Percentiles rank a stretch among this genome's conserved stretches.
Conservation (phyloP, 2,329 filamentous ascomycete genomes). For the Periconia digitata region DNA sequence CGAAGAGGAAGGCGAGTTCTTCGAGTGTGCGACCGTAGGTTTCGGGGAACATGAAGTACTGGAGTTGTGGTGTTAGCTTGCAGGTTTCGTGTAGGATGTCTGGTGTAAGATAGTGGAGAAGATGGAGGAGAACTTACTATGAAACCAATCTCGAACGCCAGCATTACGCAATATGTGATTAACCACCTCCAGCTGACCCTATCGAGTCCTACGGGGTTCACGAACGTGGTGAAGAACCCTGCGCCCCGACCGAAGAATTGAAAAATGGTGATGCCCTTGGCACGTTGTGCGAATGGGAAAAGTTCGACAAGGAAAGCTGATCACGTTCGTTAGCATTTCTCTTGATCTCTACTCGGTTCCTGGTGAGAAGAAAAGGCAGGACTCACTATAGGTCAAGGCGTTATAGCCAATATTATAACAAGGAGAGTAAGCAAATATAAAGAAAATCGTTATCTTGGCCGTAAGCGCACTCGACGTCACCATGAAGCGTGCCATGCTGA, state of each 20-base stretch:
- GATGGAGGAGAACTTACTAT: constrained; percentile 39
- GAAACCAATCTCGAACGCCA: constrained; percentile 60
- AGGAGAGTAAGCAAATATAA: constrained; percentile 50
- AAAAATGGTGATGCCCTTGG: constrained; percentile 56
- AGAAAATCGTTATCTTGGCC: constrained; percentile 53
- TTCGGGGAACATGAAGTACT: constrained; percentile 68
- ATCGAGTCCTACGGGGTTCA: constrained; percentile 64
- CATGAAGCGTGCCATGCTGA: constrained; percentile 55
- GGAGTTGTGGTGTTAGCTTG: background rate
- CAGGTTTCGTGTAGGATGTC: background rate
- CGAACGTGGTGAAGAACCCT: constrained; percentile 61
- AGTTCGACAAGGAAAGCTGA: constrained; percentile 55
- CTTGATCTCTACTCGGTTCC: too few relatives aligned
- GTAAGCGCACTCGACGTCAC: constrained; percentile 35
- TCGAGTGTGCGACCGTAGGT: constrained; percentile 71
- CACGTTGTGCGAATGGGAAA: constrained; percentile 51
- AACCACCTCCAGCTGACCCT: constrained; percentile 65
- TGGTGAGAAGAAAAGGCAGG: background rate
- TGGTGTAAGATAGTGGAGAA: background rate
- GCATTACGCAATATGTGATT: constrained; percentile 63
- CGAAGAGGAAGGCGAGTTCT: constrained; percentile 57
- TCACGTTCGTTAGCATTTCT: constrained; percentile 1
- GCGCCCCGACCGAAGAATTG: constrained; percentile 64
- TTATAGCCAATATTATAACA: constrained; percentile 66
- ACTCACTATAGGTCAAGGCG: constrained; percentile 59